Evolutionary conservation across 2,329 filamentous ascomycete genomes (phyloP).

Genomic region (Cladosporium sp.): DNA sequence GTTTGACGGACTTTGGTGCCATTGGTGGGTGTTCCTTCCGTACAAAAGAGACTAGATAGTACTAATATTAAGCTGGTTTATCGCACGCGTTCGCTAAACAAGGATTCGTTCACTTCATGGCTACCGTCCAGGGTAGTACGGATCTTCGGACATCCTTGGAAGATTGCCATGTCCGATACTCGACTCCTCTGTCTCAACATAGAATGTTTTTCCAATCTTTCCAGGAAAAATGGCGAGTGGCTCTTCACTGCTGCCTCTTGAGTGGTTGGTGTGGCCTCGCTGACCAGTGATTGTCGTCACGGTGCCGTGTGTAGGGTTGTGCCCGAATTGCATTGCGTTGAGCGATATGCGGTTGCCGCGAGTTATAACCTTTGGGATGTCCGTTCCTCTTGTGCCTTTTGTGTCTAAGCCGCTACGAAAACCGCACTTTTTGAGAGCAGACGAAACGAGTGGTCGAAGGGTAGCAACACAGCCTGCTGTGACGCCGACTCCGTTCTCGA

Average conservation of each 20-base stretch:
- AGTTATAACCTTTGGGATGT: conserved; percentile 5
- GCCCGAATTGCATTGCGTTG: conserved; percentile 4
- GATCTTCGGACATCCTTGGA: not conserved
- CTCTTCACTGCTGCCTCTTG: conserved; percentile 7
- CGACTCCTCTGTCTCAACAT: conserved; percentile 4
- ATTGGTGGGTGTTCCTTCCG: too few relatives aligned
- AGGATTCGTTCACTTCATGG: not conserved
- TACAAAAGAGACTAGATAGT: too few relatives aligned
- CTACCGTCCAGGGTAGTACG: not conserved
- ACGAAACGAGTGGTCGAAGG: conserved; percentile 43
- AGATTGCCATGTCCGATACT: not conserved
- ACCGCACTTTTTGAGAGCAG: not conserved
- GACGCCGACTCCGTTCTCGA: conserved; percentile 32
- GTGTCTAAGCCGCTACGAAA: conserved; percentile 7
- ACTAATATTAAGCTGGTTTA: too few relatives aligned
- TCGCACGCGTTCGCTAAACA: too few relatives aligned
- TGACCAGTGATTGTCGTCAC: conserved; percentile 9
- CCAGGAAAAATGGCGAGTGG: conserved; percentile 5
- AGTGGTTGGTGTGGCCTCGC: not conserved
- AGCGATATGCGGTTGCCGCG: conserved; percentile 10
- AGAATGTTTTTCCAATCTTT: conserved; percentile 9
- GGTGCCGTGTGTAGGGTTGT: conserved; percentile 1
- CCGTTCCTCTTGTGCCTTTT: not conserved
- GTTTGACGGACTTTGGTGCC: too few relatives aligned
- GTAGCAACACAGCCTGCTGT: conserved; percentile 46